These are phyloP conservation scores for Pyracantha coccinea DNA, from an alignment of 331 rosid genomes.

Conservation along the genomic window DNA sequence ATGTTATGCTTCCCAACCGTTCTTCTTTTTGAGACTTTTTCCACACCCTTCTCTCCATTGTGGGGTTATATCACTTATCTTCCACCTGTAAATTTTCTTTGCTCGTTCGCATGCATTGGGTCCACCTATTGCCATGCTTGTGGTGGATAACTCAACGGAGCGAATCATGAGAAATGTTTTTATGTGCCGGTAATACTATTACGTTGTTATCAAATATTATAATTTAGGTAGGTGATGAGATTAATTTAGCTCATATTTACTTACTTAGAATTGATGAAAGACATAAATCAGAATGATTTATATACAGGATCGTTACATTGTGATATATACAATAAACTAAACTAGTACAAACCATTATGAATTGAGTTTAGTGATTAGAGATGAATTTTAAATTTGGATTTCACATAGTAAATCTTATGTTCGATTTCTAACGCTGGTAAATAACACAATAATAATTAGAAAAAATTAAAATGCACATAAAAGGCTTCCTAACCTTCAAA, in stretches of 20 bases:
- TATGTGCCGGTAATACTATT: too few species aligned
- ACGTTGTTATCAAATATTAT: too few species aligned
- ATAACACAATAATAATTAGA: too few species aligned
- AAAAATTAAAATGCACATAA: rapidly evolving
- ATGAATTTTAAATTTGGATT: too few species aligned
- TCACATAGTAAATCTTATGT: rapidly evolving
- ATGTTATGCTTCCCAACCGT: slow-evolving; percentile 47
- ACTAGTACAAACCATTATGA: too few species aligned
- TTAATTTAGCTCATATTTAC: too few species aligned
- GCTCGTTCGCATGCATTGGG: slow-evolving; percentile 8
- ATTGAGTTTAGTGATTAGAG: rapidly evolving
- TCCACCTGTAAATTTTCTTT: slow-evolving; percentile 14
- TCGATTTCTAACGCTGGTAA: rapidly evolving
- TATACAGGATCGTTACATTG: too few species aligned
- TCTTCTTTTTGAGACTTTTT: slow-evolving; percentile 22
- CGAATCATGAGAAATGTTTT: neutral
- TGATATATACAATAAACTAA: too few species aligned
- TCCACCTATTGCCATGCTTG: slow-evolving; percentile 51
- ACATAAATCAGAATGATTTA: too few species aligned
- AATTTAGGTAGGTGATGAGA: too few species aligned
- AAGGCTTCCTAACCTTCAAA: rapidly evolving
- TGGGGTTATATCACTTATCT: slow-evolving; percentile 28
- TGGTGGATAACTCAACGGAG: slow-evolving; percentile 29
- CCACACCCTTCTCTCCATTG: slow-evolving; percentile 22
- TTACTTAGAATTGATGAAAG: too few species aligned